Base-by-base conservation (phyloP, 352 stramenopile species). In the Phytopythium boreale region DNA sequence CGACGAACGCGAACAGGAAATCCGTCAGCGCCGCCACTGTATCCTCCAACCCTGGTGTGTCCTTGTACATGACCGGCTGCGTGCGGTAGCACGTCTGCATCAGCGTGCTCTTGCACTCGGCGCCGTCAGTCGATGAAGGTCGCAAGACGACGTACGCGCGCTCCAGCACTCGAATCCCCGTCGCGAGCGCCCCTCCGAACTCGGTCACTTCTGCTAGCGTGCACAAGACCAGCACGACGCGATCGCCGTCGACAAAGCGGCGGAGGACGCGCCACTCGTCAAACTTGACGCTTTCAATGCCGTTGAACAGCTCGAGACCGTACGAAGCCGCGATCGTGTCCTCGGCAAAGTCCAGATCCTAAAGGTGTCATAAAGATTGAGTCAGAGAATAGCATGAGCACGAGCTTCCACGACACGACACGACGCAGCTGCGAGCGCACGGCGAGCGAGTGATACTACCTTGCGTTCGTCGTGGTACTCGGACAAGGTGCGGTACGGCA, bases 11-110 rank as follows among this genome's bases (percentile, higher is more conserved):
- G n/a, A 59, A 59, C 53, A 46, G 19, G n/a, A 49, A 59, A 31
- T 59, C 53, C 12, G 53, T 59, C 53, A 59, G 20, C 2, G 53
- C 53, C 9, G 34, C 53, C 12, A 59, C 8, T 17, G 53, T 59
- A 1, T 59, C 12, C 34, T 59, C 53, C 26, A 59, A 20, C 9
- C 34, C 53, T 3, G 34, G 53, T 2, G 53, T 10, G 9, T 47
- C 20, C n/a, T 59, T 44, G 31, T 59, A 59, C 53, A 47, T 59
- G 1, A 17, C 36, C 22, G 53, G 53, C 20, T 47, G 53, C 6
- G n/a, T 19, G 36, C 53, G 53, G 36, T 59, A 59, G 31, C 34
- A 59, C 11, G 53, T 59, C 53, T 46, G 53, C 53, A 59, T 59
- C 53, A 59, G 12, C 12, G 53, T 59, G 53, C 31, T 29, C 15